Evolutionary conservation across 2,329 filamentous ascomycete species (phyloP).

Genomic region (Myriangium duriaei): DNA sequence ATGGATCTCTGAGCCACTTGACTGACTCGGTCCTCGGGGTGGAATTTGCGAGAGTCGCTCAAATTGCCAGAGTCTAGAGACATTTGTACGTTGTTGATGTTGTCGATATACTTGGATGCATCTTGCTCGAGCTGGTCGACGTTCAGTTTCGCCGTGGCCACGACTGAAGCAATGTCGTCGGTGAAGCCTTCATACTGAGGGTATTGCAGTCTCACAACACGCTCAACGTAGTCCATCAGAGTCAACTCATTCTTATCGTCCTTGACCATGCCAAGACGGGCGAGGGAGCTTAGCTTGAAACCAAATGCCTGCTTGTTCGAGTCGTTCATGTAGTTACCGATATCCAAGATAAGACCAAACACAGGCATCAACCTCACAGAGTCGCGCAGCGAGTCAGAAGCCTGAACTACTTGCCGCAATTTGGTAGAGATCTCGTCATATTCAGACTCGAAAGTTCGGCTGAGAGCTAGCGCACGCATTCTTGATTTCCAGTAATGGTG

Average conservation of each 20-base stretch:
- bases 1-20: slow-evolving; percentile 85
- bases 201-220: slow-evolving; percentile 92
- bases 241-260: slow-evolving; percentile 98
- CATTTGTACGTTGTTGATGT: slow-evolving; percentile 84
- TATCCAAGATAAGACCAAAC: slow-evolving; percentile 86
- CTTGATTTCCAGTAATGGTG: slow-evolving; percentile 98
- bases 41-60: slow-evolving; percentile 94
- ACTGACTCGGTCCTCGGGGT: slow-evolving; percentile 87
- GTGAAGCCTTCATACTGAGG: slow-evolving; percentile 86
- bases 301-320: slow-evolving; percentile 95
- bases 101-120: slow-evolving; percentile 85
- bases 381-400: slow-evolving; percentile 80
- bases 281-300: slow-evolving; percentile 93
- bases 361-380: slow-evolving; percentile 94
- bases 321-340: slow-evolving; percentile 99
- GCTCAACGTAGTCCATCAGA: slow-evolving; percentile 88
- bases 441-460: slow-evolving; percentile 69
- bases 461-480: slow-evolving; percentile 81
- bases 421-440: slow-evolving; percentile 86
- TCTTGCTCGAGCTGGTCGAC: slow-evolving; percentile 83
- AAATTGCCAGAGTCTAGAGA: slow-evolving; percentile 88
- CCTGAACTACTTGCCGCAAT: slow-evolving; percentile 70
- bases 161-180: slow-evolving; percentile 70
- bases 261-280: slow-evolving; percentile 91
- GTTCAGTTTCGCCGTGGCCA: slow-evolving; percentile 77